A percentile compares a stretch with the other conserved stretches of the same genome.
These are phyloP conservation scores for Casuarina equisetifolia DNA, from an alignment of 306 rosid species.

Conservation along the genomic window DNA sequence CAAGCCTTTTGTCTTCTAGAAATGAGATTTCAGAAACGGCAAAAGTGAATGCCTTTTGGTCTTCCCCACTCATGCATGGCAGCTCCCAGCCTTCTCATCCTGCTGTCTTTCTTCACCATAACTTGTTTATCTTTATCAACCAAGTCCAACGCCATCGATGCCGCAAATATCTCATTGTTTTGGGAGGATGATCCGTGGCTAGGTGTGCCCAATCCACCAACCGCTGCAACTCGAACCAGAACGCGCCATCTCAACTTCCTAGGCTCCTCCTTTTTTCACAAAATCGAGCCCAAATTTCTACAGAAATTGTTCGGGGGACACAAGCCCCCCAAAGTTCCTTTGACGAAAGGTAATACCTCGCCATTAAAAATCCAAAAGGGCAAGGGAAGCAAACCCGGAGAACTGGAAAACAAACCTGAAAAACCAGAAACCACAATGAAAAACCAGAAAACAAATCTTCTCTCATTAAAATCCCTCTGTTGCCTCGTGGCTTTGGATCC, in stretches of 20 bases:
- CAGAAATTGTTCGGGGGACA: not conserved
- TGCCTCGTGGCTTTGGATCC: not conserved
- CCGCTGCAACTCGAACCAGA: not conserved
- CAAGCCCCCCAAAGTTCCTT: not conserved
- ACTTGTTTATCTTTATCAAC: not conserved
- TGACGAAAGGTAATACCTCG: not conserved
- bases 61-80: not conserved
- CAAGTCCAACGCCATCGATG: not conserved
- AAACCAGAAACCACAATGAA: not conserved
- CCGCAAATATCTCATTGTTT: not conserved
- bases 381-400: not conserved
- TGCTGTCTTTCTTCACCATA: not conserved
- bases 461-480: not conserved
- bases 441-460: not conserved
- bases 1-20: not conserved
- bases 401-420: not conserved
- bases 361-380: not conserved
- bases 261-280: not conserved
- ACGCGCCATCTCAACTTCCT: not conserved
- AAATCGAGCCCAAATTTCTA: not conserved
- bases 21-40: too few species aligned
- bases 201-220: not conserved
- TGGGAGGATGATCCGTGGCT: not conserved
- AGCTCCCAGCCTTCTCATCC: not conserved
- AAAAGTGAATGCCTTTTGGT: too few species aligned